A percentile compares a stretch with the other conserved stretches of the same genome.
Conservation (phyloP, 2,329 filamentous ascomycete species). For the Myriangium duriaei region DNA sequence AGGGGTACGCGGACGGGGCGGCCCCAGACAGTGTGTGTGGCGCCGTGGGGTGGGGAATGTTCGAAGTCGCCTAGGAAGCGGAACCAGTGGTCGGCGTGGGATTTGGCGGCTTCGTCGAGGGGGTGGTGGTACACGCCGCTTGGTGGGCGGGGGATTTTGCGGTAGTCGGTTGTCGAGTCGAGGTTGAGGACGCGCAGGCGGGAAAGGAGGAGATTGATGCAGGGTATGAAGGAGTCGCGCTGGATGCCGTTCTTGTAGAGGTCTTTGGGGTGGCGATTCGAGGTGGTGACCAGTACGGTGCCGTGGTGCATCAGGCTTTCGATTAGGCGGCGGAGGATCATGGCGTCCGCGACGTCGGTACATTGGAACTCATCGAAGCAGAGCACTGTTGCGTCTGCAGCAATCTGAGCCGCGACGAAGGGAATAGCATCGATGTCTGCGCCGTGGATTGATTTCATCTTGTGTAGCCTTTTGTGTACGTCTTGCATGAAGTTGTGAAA, state of each 20-base stretch:
- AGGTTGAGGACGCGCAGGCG: constrained; percentile 84
- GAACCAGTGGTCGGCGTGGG: constrained; percentile 92
- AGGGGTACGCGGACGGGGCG: constrained; percentile 76
- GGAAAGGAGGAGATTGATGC: constrained; percentile 80
- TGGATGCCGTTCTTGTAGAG: constrained; percentile 98
- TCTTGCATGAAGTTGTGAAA: constrained; percentile 99
- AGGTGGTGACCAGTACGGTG: constrained; percentile 91
- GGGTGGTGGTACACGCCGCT: constrained; percentile 90
- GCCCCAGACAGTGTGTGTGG: constrained; percentile 81
- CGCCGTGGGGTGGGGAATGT: constrained; percentile 59
- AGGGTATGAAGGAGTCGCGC: constrained; percentile 86
- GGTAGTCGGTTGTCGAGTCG: constrained; percentile 90
- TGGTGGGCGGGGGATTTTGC: constrained; percentile 85
- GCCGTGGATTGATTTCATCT: constrained; percentile 78
- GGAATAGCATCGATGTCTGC: constrained; percentile 83
- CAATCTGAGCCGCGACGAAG: constrained; percentile 89
- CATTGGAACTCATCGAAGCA: constrained; percentile 99
- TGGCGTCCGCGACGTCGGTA: constrained; percentile 94
- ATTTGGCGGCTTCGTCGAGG: constrained; percentile 61
- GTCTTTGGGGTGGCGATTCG: constrained; percentile 90
- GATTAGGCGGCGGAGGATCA: constrained; percentile 81
- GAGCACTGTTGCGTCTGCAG: constrained; percentile 68
- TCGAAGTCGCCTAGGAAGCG: constrained; percentile 79
- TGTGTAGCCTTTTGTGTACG: constrained; percentile 81
- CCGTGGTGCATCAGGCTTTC: constrained; percentile 91